phyloP scores from a whole-genome alignment of 2,329 filamentous ascomycete species.

The Phoma sp. region DNA sequence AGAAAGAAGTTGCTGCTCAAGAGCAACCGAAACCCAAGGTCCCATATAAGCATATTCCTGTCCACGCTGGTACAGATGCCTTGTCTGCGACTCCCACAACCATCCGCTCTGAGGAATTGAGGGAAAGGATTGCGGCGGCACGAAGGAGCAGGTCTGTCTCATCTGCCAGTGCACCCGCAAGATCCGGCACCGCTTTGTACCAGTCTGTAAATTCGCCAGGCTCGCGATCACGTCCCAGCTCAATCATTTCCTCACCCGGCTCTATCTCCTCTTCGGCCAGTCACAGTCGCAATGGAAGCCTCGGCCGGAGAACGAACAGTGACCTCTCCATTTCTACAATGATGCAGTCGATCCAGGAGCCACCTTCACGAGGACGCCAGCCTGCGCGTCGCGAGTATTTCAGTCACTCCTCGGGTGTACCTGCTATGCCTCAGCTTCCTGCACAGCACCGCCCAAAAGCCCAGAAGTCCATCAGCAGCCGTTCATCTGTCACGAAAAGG shows the following conservation, averaged over 20 bases:
- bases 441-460: conserved; percentile 8
- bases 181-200: neutral
- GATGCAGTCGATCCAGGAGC: conserved; percentile 31
- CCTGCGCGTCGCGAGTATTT: conserved; percentile 14
- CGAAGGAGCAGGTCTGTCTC: conserved; percentile 18
- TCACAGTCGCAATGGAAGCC: conserved; percentile 14
- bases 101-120: conserved; percentile 25
- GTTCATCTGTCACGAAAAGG: conserved; percentile 12
- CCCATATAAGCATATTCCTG: conserved; percentile 37
- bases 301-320: conserved; percentile 17
- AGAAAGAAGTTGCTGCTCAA: conserved; percentile 24
- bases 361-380: conserved; percentile 14
- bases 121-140: conserved; percentile 27
- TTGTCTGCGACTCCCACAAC: conserved; percentile 22
- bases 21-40: conserved; percentile 24
- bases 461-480: conserved; percentile 11
- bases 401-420: neutral
- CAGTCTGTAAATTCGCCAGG: conserved; percentile 7
- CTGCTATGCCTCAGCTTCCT: conserved; percentile 14
- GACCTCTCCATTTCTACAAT: conserved; percentile 33
- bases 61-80: conserved; percentile 38
- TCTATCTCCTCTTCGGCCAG: conserved; percentile 15
- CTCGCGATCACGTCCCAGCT: conserved; percentile 15
- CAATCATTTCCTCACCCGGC: conserved; percentile 9
- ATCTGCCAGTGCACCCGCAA: conserved; percentile 3